phyloP scores from a whole-genome alignment of 2,329 filamentous ascomycete species.

The Fusarium dlaminii region DNA sequence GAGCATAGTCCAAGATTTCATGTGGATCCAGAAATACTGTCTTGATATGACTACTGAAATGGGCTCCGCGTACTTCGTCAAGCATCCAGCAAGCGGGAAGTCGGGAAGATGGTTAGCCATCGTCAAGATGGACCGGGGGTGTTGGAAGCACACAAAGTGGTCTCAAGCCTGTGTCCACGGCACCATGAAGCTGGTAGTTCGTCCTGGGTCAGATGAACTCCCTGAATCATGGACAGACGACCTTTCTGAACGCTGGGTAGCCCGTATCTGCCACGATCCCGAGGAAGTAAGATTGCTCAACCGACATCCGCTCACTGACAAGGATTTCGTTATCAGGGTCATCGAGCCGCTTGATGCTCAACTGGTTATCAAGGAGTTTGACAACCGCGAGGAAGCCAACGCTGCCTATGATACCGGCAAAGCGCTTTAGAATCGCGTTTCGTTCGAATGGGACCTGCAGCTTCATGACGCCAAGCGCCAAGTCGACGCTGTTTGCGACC shows the following conservation, averaged over 20 bases:
- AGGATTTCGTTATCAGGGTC: background rate
- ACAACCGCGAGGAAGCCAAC: rapidly evolving
- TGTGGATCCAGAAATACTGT: background rate
- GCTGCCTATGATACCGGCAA: background rate
- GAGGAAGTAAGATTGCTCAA: background rate
- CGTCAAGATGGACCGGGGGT: background rate
- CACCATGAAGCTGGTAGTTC: background rate
- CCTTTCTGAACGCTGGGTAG: background rate
- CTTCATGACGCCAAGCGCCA: background rate
- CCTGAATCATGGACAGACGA: background rate
- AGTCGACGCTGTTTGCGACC: background rate
- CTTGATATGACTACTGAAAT: background rate
- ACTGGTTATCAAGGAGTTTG: background rate
- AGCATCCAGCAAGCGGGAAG: background rate
- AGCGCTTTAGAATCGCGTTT: background rate
- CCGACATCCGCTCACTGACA: background rate
- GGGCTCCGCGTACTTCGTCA: background rate
- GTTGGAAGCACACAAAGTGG: background rate
- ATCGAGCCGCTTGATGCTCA: background rate
- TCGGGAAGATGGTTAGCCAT: background rate
- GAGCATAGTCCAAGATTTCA: background rate
- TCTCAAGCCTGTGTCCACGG: background rate
- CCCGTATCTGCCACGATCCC: background rate
- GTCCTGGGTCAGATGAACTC: background rate
- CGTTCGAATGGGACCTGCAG: background rate